A percentile compares a stretch with the other conserved stretches of the same genome.
Conservation (phyloP, 352 stramenopile species). For the Phytophthora quininea region DNA sequence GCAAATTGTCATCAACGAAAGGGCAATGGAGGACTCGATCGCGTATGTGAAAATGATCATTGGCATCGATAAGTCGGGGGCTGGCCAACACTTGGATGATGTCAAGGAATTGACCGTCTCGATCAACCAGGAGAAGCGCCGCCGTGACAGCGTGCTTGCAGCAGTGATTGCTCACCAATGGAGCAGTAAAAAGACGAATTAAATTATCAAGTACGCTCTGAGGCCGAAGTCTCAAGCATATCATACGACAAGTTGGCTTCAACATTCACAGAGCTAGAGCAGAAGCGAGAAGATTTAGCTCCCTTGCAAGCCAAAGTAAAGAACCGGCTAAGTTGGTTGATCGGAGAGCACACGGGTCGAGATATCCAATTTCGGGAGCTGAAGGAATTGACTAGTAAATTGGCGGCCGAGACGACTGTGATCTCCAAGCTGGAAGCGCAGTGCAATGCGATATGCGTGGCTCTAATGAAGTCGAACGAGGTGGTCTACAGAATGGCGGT, state of each 20-base stretch:
- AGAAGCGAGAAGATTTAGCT: background rate
- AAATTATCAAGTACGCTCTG: background rate
- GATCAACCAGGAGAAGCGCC: slow-evolving; percentile 1
- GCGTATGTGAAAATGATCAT: slow-evolving; percentile 5
- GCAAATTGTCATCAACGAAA: slow-evolving; percentile 4
- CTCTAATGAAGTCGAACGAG: slow-evolving; percentile 1
- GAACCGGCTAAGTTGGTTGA: slow-evolving; percentile 1
- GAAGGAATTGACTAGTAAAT: background rate
- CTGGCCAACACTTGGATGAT: background rate
- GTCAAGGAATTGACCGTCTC: background rate
- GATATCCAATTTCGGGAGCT: slow-evolving; percentile 1
- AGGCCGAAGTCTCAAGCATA: background rate
- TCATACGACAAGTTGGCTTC: background rate
- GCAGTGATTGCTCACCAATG: slow-evolving; percentile 3
- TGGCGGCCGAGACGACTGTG: background rate
- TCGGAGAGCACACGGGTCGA: background rate
- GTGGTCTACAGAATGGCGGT: background rate
- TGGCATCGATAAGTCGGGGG: background rate
- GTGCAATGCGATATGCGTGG: background rate
- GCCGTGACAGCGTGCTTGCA: slow-evolving; percentile 2
- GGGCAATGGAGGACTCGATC: background rate
- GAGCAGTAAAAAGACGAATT: background rate
- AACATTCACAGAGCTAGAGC: background rate
- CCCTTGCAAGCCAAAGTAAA: slow-evolving; percentile 2
- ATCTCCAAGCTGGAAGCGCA: background rate